Evolutionary conservation across 345 rosid species (phyloP), one percentile per base, ranked within the genome.

Genomic region (Conringia planisiliqua): DNA sequence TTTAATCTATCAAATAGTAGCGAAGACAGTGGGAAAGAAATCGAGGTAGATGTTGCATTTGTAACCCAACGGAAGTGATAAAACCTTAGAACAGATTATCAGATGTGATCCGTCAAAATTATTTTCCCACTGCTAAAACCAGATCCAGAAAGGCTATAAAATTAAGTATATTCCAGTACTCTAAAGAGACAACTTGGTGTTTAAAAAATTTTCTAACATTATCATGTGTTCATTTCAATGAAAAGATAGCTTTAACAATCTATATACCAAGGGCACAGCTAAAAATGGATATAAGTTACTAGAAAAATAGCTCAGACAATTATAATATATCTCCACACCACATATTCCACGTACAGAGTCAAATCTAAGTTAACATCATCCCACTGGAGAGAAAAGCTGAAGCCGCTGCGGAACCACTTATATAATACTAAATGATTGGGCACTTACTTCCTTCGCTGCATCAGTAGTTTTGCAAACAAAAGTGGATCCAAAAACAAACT

Each of bases 401-500:
- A 47, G 33, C 48, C 44, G 1, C 43, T 62, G 33, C 62, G 26
- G 26, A n/a, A 63, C 76, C 70, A 40, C 12, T 35, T 20, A 47
- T 20, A n/a, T 42, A 20, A 68, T 47, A 50, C 40, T 33, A 44
- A 62, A 62, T 76, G 52, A 11, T 30, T 48, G 40, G 29, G 20
- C 50, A 71, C 81, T 78, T 85, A 92, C 99, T 96, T 92, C 92
- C 81, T 95, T 86, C 55, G 99, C 98, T 68, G 87, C 89, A 67
- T 92, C 92, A 69, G 67, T 79, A 33, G 82, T 86, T 83, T 90
- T 92, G 91, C 99, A 95, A 72, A 95, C 91, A 78, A 90, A 95
- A 43, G 97, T 92, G 48, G 96, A 90, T 76, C 99, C 98, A 82
- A 92, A 90, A 73, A 95, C 91, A 78, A 83, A 95, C 76, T 92